Base-by-base conservation (phyloP, 441 rosid genomes). In the Codiaeum variegatum region DNA sequence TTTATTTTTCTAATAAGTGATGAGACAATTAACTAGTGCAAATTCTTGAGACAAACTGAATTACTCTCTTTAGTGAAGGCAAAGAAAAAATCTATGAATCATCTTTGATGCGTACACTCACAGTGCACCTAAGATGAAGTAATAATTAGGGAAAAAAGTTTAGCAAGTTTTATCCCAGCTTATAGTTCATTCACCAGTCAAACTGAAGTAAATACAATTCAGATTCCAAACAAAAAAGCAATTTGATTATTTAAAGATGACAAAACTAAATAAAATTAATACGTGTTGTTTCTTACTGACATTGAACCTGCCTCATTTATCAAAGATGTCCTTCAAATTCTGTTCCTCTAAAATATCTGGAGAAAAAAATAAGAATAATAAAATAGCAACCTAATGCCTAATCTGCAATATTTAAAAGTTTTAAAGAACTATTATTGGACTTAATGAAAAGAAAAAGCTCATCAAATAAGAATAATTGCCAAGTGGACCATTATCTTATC, bases 291-390 rank as follows among this genome's bases (percentile, higher is more conserved):
- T 80, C 80, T 78, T 82, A 88, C 96, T 89, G 73, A 95, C 98
- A 95, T 93, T 74, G 99, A 90, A 76, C 95, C 91, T 62, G 99
- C 99, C 87, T 93, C 91, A 56, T 91, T 95, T 76, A 95, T 88
- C 89, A 95, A 67, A 40, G 96, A 86, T 93, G 98, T 67, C 97
- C 99, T 79, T 87, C 97, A 54, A 83, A 89, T 84, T 95, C 99
- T 74, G 71, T 87, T 80, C 99, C 98, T 66, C 88, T 92, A 62
- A 95, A 90, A 72, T 95, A 95, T 49, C 99, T 95, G 95, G 81
- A 80, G 49, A 49, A 42, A 21, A 52, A n/a, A 18, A 78, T 44
- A 49, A 49, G 42, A 34, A 67, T 26, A 1, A 40, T 15, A 16
- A 29, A 61, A n/a, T n/a, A n/a, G n/a, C n/a, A n/a, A n/a, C n/a